Base-by-base conservation (phyloP, 495 filamentous ascomycete genomes). In the Xylaria grammica region DNA sequence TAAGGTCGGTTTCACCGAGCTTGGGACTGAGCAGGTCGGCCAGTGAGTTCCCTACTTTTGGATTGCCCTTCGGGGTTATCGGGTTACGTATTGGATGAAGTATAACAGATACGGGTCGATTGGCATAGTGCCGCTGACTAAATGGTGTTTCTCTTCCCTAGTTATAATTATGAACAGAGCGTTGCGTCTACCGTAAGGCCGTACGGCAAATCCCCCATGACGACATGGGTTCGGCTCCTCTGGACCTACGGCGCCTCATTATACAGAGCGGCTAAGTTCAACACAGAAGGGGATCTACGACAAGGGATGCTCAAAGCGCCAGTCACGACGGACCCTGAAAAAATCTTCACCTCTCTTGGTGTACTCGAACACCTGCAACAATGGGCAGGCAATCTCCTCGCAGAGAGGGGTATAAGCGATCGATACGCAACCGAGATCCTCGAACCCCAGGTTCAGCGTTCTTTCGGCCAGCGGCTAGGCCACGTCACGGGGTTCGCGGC, bases 401-500 rank as follows among this genome's bases (percentile, higher is more conserved):
- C 57, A 4, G 24, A 24, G 40, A 57, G 59, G 20, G 69, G 66
- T 13, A 71, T 73, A 19, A 59, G 65, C 38, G 64, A 32, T 13
- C 27, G 45, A 24, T 73, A 71, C 42, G 60, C 67, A 17, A 58
- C 50, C 15, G 68, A 71, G 11, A 51, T 73, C 19, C 86, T 86
- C 61, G 81, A 74, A 6, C 85, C 85, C 3, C 81, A 86, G 60
- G 67, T 85, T 54, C 65, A 74, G 22, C 83, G 82, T 10, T 75
- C 84, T 4, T 71, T 82, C 55, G 79, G 56, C 1, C 71, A 71
- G 55, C 27, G 24, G 13, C 29, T 71, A 4, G 3, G 50, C 4
- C 48, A 65, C 19, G 52, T 67, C 19, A 71, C 51, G 10, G 60
- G 60, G 15, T 19, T 69, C 15, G 65, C 66, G 2, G 53, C 63